Base-by-base conservation (phyloP, 306 rosid species). In the Pyrus communis region DNA sequence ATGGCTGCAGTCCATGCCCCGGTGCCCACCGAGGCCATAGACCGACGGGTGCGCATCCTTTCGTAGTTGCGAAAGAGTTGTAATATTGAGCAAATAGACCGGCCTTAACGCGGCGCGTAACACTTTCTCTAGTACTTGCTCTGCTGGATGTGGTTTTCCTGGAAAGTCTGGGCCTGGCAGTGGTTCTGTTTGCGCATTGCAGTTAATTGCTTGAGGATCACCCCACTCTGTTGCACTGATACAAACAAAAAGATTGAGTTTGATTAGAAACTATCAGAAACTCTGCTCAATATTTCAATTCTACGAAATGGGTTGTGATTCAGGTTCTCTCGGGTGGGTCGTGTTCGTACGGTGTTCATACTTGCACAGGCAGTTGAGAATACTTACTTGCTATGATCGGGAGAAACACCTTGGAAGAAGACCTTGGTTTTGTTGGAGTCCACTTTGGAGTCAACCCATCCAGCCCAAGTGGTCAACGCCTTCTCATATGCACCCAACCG, bases 321-420 rank as follows among this genome's bases (percentile, higher is more conserved):
- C 21, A 5, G 55, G 55, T 15, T 49, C 7, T 49, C 7, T 49
- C 8, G 8, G 55, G 55, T 49, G 55, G 8, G 55, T 1, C 9
- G 19, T 46, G 54, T 17, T 46, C 6, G 54, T 0, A 19, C 7
- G 19, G 54, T 15, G 55, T 49, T 49, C 55, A 7, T 49, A 49
- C 21, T 49, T 15, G 19, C 19, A 49, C 55, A 5, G 55, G 17
- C 17, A 1, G 21, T 49, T 49, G 55, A 49, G 21, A 49, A 18
- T 49, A 49, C 86, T 80, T 86, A 88, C 98, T 88, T 75, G 4
- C 28, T 2, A 69, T 93, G 98, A 61, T 91, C 97, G 0, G 98
- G 98, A 54, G 97, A 93, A 6, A 93, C 78, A 28, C 96, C 98
- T 81, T 91, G 98, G 45, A 88, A 93, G 81, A 89, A 86, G 54